phyloP scores from a whole-genome alignment of 1,139 yeast genomes.

The Schizosaccharomyces versatilis region DNA sequence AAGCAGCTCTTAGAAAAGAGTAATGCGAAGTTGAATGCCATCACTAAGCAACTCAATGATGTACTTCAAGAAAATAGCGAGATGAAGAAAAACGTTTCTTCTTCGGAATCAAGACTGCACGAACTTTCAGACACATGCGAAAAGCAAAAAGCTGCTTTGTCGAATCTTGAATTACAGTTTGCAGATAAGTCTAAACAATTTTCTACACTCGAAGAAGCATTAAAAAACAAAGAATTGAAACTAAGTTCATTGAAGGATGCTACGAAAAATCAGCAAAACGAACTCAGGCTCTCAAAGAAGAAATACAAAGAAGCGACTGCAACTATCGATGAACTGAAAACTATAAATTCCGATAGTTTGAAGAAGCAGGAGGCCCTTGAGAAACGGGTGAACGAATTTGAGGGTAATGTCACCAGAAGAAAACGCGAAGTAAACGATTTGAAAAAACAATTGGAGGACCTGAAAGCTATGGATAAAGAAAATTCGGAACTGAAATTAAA shows the following conservation, averaged over 20 bases:
- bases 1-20: conserved; percentile 3
- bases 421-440: too few species aligned
- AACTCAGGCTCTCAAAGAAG: not conserved
- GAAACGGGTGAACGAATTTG: too few species aligned
- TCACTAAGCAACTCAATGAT: not conserved
- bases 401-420: too few species aligned
- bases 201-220: too few species aligned
- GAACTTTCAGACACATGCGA: not conserved
- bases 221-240: not conserved
- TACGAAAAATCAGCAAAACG: not conserved
- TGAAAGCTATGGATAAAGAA: too few species aligned
- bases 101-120: too few species aligned
- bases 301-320: not conserved
- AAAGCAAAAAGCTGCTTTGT: not conserved
- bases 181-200: not conserved
- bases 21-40: conserved; percentile 4
- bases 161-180: not conserved
- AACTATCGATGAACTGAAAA: too few species aligned
- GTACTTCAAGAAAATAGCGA: not conserved
- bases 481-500: too few species aligned
- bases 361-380: too few species aligned
- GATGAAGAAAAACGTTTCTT: conserved; percentile 7
- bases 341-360: too few species aligned
- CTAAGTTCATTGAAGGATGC: not conserved
- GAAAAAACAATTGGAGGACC: too few species aligned